Percentiles rank a stretch among this genome's conserved stretches.
These are phyloP conservation scores for Heliocybe sulcata DNA, from an alignment of 1,284 basidiomycete species.

Conservation along the genomic window DNA sequence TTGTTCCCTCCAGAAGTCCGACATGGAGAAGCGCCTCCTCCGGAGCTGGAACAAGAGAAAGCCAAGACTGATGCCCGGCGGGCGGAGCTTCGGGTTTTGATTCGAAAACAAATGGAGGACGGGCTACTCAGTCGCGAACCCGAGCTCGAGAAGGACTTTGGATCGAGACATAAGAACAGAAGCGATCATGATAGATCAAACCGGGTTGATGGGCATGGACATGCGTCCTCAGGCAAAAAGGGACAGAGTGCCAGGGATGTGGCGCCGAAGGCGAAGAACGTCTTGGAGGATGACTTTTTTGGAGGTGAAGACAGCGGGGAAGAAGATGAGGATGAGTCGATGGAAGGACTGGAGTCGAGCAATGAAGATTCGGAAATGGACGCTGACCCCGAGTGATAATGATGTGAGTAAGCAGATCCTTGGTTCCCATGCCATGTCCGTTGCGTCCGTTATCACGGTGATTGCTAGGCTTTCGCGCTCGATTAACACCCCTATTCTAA, in stretches of 20 bases:
- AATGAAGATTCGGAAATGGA: no score
- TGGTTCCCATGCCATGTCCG: no score
- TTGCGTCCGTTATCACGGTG: no score
- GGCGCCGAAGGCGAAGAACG: constrained; percentile 7
- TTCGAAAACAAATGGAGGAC: constrained; percentile 55
- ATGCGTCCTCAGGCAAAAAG: constrained; percentile 8
- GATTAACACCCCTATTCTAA: background rate
- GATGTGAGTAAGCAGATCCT: no score
- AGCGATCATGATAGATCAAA: background rate
- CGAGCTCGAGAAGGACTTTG: constrained; percentile 33
- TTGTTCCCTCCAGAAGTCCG: constrained; percentile 71
- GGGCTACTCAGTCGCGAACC: constrained; percentile 58
- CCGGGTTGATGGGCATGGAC: background rate
- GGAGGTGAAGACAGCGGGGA: constrained; percentile 30
- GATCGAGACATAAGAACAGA: constrained; percentile 11
- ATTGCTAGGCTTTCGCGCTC: background rate
- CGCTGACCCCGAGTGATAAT: no score
- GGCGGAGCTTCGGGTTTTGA: constrained; percentile 56
- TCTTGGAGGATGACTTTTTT: constrained; percentile 35
- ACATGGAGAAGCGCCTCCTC: constrained; percentile 19
- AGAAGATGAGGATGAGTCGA: constrained; percentile 7
- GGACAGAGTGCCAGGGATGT: constrained; percentile 3
- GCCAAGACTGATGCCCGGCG: constrained; percentile 38
- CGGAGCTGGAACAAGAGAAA: constrained; percentile 12
- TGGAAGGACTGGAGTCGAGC: constrained; percentile 7